These are phyloP conservation scores for Hyaloscypha bicolor DNA, from an alignment of 495 filamentous ascomycete genomes.

Conservation along the genomic window DNA sequence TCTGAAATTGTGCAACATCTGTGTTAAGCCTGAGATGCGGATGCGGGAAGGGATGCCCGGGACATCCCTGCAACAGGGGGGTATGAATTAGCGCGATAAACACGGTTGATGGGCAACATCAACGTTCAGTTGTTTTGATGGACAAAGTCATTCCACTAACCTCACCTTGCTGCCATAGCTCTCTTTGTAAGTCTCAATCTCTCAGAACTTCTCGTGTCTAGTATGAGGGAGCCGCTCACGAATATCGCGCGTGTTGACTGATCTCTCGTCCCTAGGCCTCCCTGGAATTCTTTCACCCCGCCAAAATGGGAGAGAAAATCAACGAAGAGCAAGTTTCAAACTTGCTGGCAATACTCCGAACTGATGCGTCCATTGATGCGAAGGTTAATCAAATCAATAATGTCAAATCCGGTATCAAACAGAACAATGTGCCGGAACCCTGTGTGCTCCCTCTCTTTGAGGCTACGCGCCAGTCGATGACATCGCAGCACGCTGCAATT, in stretches of 20 bases:
- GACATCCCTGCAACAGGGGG: background rate
- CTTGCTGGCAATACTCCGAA: conserved; percentile 67
- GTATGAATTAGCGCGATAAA: background rate
- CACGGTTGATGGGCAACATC: conserved; percentile 4
- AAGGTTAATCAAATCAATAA: conserved; percentile 71
- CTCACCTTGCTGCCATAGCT: background rate
- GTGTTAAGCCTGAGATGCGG: too few relatives aligned
- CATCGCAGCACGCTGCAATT: conserved; percentile 69
- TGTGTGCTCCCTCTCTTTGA: conserved; percentile 75
- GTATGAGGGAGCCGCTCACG: background rate
- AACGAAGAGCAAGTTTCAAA: conserved; percentile 66
- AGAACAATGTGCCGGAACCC: conserved; percentile 77
- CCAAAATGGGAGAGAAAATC: conserved; percentile 46
- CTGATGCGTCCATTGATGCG: conserved; percentile 67
- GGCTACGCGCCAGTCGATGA: conserved; percentile 65
- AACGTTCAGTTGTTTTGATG: conserved; percentile 8
- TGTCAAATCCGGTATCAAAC: conserved; percentile 86
- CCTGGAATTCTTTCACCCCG: conserved; percentile 5
- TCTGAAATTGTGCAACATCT: too few relatives aligned
- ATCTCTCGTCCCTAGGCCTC: background rate
- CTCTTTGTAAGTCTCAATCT: background rate
- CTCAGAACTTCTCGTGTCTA: background rate
- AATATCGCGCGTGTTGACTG: background rate
- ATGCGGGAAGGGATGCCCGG: background rate
- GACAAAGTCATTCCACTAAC: conserved; percentile 4